Percentiles rank a stretch among this genome's conserved stretches.
Evolutionary conservation across 352 stramenopile species (phyloP).

Genomic region (Phytopythium sindhum): DNA sequence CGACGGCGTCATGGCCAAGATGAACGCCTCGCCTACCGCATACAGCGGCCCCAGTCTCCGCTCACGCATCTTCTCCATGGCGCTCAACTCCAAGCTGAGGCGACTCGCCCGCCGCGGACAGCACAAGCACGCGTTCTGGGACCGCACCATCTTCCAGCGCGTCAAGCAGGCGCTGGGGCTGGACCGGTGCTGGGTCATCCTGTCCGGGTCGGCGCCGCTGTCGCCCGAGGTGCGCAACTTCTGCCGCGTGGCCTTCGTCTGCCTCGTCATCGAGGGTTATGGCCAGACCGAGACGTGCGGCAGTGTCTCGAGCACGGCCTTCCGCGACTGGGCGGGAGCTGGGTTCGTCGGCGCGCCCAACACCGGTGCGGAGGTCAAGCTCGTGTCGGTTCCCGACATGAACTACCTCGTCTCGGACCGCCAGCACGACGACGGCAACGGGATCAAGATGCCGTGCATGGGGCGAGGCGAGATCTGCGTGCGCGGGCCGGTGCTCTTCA

Average conservation of each 20-base stretch:
- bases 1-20: constrained; percentile 88
- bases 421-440: constrained; percentile 34
- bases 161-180: constrained; percentile 90
- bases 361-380: constrained; percentile 87
- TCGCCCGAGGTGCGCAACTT: constrained; percentile 92
- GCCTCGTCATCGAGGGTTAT: constrained; percentile 92
- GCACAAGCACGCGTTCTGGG: constrained; percentile 81
- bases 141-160: constrained; percentile 94
- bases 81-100: constrained; percentile 35
- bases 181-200: constrained; percentile 80
- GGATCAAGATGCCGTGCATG: constrained; percentile 27
- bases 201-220: constrained; percentile 94
- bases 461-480: constrained; percentile 66
- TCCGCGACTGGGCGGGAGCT: constrained; percentile 32
- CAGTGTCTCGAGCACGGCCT: constrained; percentile 54
- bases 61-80: constrained; percentile 74
- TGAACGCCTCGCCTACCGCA: constrained; percentile 10
- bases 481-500: constrained; percentile 83
- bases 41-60: constrained; percentile 5
- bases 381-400: constrained; percentile 97
- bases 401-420: constrained; percentile 88
- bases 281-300: constrained; percentile 95
- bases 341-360: constrained; percentile 93
- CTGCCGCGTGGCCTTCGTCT: constrained; percentile 90
- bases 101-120: constrained; percentile 64